These are phyloP conservation scores for Phlyctochytrium arcticum DNA, from an alignment of 192 early-diverging fungal genomes.

Conservation along the genomic window DNA sequence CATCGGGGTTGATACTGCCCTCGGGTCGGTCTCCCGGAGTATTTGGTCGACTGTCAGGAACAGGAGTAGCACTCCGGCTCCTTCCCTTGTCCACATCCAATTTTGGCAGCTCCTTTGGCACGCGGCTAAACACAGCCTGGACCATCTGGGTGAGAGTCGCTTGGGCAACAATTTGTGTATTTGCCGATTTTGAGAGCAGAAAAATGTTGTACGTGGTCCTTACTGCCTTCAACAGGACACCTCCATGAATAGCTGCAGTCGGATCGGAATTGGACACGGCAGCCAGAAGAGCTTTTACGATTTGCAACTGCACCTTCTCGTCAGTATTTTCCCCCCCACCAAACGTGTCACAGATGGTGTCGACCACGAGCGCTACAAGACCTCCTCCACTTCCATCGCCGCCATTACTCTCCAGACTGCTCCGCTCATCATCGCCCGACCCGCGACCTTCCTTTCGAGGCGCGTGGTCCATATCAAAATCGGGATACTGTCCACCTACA, in stretches of 20 bases:
- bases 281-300: conserved; percentile 85
- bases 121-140: conserved; percentile 72
- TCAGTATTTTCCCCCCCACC: conserved; percentile 68
- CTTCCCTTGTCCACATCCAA: not conserved
- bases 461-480: conserved; percentile 18
- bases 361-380: conserved; percentile 65
- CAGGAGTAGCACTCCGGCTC: not conserved
- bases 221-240: conserved; percentile 73
- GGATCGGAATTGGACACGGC: conserved; percentile 67
- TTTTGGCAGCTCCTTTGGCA: conserved; percentile 31
- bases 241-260: conserved; percentile 61
- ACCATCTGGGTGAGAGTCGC: conserved; percentile 89
- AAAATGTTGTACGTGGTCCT: conserved; percentile 87
- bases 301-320: conserved; percentile 85
- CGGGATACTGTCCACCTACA: conserved; percentile 1
- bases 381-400: conserved; percentile 19
- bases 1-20: too few relatives aligned
- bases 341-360: conserved; percentile 74
- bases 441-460: conserved; percentile 20
- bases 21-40: not conserved
- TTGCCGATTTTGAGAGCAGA: conserved; percentile 63
- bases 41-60: not conserved
- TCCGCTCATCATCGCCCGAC: conserved; percentile 32
- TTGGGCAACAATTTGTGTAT: conserved; percentile 83
- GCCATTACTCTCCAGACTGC: conserved; percentile 27